Base-by-base conservation (phyloP, 2,329 filamentous ascomycete species). In the Microcyclosporella mali region DNA sequence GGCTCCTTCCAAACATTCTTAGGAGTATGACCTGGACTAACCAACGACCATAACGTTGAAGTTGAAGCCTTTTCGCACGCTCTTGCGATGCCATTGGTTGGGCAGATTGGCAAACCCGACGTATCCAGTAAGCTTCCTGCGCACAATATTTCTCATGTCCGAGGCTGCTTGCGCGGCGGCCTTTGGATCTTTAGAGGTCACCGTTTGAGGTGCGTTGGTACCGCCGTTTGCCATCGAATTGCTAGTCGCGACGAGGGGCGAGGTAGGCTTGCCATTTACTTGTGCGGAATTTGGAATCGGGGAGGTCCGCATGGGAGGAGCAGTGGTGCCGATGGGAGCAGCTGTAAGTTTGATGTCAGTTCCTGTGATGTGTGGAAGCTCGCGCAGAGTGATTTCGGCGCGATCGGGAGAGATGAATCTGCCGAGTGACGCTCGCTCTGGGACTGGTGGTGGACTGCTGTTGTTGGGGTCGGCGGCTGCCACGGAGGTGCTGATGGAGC, bases 31-130 rank as follows among this genome's bases (percentile, higher is more conserved):
- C 33, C 37, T 14, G 33, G 34, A 83, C 89, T 65, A 77, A 97
- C 92, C 92, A 71, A 98, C 92, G 70, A 98, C 92, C 92, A 98
- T 98, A 58, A 98, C 92, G 67, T 98, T 98, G 79, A 98, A 98
- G 80, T 97, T 98, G 81, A 98, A 98, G 50, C 92, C 92, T 73
- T 98, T 98, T 66, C 92, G 88, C 63, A 98, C 92, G 81, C 89
- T 95, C 84, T 98, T 98, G 70, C 92, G 90, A 77, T 98, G 92
- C 92, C 92, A 98, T 73, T 98, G 92, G 74, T 98, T 98, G 53
- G 92, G 92, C 66, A 98, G 73, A 69, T 98, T 98, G 69, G 92
- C 92, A 65, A 98, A 98, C 56, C 92, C 92, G 62, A 98, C 92
- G 62, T 97, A 98, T 64, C 92, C 92, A 38, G 92, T 97, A 66